These are phyloP conservation scores for Colletotrichum neosansevieriae DNA, from an alignment of 2,329 filamentous ascomycete species.

Conservation along the genomic window DNA sequence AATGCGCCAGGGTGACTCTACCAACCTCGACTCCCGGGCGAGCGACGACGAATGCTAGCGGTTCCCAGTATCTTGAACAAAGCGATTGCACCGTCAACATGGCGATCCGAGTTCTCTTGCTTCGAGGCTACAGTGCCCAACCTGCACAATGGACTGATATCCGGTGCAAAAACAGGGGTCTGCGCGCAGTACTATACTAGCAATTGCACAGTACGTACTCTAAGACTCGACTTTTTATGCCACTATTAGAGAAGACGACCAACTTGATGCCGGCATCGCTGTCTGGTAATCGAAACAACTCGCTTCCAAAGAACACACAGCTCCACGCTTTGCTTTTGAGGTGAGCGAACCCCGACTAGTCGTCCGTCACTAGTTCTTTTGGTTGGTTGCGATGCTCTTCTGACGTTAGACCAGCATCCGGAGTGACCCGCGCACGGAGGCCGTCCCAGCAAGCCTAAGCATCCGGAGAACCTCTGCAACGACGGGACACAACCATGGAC, in stretches of 20 bases:
- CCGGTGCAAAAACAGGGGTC: neutral
- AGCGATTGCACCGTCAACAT: neutral
- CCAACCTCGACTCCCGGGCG: neutral
- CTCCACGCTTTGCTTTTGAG: too few species aligned
- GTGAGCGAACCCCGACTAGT: too few species aligned
- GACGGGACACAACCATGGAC: slow-evolving; percentile 56
- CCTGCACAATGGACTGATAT: neutral
- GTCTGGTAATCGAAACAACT: neutral
- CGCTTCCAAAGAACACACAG: too few species aligned
- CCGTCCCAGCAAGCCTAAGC: neutral
- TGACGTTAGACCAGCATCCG: too few species aligned
- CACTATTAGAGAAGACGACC: neutral
- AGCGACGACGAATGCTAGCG: too few species aligned
- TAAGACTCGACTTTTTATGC: neutral
- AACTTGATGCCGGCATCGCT: neutral
- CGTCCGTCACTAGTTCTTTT: too few species aligned
- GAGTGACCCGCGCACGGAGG: too few species aligned
- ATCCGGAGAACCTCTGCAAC: neutral
- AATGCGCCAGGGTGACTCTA: neutral
- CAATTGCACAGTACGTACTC: slow-evolving; percentile 29
- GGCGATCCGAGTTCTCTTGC: neutral
- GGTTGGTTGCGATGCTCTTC: too few species aligned
- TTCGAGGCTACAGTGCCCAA: neutral
- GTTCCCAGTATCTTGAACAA: too few species aligned
- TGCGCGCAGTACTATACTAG: neutral